These are phyloP conservation scores for Irpex sp. DNA, from an alignment of 1,284 basidiomycete species.

Conservation along the genomic window DNA sequence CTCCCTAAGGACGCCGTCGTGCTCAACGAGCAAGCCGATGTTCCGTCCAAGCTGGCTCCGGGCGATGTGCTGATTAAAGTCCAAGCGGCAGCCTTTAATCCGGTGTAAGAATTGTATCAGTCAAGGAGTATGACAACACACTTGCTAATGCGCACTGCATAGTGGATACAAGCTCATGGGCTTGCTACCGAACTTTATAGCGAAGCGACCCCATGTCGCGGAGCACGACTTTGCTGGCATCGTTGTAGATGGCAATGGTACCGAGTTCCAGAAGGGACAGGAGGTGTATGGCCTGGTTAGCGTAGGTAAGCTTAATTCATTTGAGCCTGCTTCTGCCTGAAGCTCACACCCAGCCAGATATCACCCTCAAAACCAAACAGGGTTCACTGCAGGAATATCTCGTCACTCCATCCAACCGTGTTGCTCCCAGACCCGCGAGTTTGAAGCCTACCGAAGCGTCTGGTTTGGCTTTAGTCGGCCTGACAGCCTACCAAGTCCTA, in stretches of 20 bases:
- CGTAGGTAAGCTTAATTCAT: constrained; percentile 28
- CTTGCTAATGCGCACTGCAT: not conserved
- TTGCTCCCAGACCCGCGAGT: constrained; percentile 43
- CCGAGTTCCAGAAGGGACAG: constrained; percentile 51
- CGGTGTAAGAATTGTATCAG: constrained; percentile 49
- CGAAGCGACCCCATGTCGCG: constrained; percentile 46
- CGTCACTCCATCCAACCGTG: constrained; percentile 35
- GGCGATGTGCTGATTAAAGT: constrained; percentile 60
- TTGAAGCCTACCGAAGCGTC: constrained; percentile 52
- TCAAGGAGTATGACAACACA: not conserved
- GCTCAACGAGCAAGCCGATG: constrained; percentile 40
- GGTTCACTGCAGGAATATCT: constrained; percentile 55
- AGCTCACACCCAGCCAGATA: not conserved
- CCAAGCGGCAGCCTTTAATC: constrained; percentile 64
- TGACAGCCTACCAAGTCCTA: constrained; percentile 56
- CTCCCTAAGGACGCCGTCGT: constrained; percentile 42
- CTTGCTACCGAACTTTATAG: constrained; percentile 45
- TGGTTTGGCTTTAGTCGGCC: constrained; percentile 49
- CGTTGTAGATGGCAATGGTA: constrained; percentile 49
- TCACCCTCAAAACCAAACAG: constrained; percentile 31
- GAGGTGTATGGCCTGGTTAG: constrained; percentile 54
- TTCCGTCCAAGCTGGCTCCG: constrained; percentile 38
- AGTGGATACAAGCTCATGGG: constrained; percentile 58
- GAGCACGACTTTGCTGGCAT: constrained; percentile 64
- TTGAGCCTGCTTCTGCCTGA: not conserved